Base-by-base conservation (phyloP, 1,284 basidiomycete species). In the Earliella scabrosa region DNA sequence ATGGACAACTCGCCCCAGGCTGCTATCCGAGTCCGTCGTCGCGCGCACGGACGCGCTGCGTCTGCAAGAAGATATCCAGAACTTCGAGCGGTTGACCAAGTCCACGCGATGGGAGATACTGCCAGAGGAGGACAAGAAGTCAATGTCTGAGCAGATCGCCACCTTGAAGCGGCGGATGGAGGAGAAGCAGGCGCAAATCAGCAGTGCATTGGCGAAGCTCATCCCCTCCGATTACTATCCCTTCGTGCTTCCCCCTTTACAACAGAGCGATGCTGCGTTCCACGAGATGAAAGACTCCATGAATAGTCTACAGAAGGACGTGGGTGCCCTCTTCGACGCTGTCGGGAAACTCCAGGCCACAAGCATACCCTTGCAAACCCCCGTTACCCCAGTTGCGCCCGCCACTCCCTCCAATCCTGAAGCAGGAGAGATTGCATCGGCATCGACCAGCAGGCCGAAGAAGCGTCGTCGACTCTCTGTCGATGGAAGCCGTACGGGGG, bases 161-260 rank as follows among this genome's bases (percentile, higher is more conserved):
- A 54, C 63, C 4, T 58, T 72, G 9, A 64, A 71, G 34, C 38
- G 61, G 3, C 61, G 56, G 26, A 55, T 56, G 27, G 67, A 68
- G 3, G 66, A 61, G 2, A 72, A 69, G 55, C 69, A 68, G 50
- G 60, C 60, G 6, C 64, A 65, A 13, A 59, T 75, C 13, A 68
- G 70, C n/a, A 51, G 52, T 2, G 36, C 62, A 3, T 49, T 76
- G 16, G 56, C 52, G 10, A 61, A 60, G 10, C 66, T 81, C 26
- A 63, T 70, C 18, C 73, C 75, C 9, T 56, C 67, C 6, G 69
- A 75, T 29, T 76, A 72, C 61, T 80, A 78, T 76, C 77, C 76
- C 1, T 59, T 71, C n/a, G 52, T 61, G 3, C 68, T 66, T 14
- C 63, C 18, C 3, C 57, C 48, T 0, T 36, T 40, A 14, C 53